Conservation (phyloP, 2,329 filamentous ascomycete species). For the Blumeria graminis region DNA sequence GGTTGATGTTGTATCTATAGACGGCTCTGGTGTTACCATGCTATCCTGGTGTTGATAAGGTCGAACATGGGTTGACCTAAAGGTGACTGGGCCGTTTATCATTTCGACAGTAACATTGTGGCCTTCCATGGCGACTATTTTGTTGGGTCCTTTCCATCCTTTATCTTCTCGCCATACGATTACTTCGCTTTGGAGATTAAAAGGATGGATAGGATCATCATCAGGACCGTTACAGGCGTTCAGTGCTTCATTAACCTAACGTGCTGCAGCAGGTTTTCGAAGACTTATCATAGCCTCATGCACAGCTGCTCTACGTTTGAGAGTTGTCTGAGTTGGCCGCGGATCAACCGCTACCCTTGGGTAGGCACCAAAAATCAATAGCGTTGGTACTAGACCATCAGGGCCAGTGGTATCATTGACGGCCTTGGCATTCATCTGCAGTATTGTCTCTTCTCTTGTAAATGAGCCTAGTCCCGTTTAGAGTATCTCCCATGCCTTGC, state of each 20-base stretch:
- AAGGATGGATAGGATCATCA: background rate
- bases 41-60: background rate
- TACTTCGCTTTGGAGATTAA: background rate
- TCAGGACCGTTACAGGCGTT: background rate
- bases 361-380: background rate
- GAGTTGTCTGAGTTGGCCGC: background rate
- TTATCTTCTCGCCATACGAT: background rate
- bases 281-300: background rate
- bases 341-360: background rate
- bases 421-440: background rate
- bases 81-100: background rate
- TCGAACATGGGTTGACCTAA: background rate
- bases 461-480: background rate
- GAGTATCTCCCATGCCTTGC: background rate
- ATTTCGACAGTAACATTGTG: background rate
- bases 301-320: background rate
- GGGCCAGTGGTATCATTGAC: constrained; percentile 1
- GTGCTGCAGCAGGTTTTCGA: background rate
- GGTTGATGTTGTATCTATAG: background rate
- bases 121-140: background rate
- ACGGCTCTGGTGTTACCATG: background rate
- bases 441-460: background rate
- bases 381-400: background rate
- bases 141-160: constrained; percentile 1
- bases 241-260: background rate